Conservation (phyloP, 352 stramenopile species). For the Sclerospora graminicola region DNA sequence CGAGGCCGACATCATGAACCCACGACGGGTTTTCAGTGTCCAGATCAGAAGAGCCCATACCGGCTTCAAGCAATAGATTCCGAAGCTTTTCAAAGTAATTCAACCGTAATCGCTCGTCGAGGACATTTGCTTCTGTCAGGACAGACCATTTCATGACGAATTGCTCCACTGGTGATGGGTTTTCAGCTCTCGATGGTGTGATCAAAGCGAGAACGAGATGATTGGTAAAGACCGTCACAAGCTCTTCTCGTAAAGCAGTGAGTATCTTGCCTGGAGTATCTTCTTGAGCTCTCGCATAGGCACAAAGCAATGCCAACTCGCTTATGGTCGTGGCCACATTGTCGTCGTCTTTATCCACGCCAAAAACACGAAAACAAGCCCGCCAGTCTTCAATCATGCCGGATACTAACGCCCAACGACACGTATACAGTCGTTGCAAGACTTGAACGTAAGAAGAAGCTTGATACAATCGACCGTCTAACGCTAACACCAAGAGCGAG, state of each 20-base stretch:
- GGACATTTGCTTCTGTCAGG: constrained; percentile 14
- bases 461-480: constrained; percentile 43
- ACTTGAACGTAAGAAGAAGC: constrained; percentile 26
- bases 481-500: constrained; percentile 33
- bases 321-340: constrained; percentile 15
- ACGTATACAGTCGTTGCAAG: constrained; percentile 21
- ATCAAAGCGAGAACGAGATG: constrained; percentile 34
- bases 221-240: constrained; percentile 33
- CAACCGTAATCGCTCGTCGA: constrained; percentile 32
- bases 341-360: constrained; percentile 1
- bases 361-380: constrained; percentile 8
- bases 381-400: constrained; percentile 43
- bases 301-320: constrained; percentile 37
- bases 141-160: constrained; percentile 21
- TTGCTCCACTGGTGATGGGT: constrained; percentile 3
- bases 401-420: constrained; percentile 14
- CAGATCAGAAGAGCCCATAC: too few species aligned
- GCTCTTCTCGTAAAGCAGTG: constrained; percentile 30
- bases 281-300: constrained; percentile 26
- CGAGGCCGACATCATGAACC: constrained; percentile 48
- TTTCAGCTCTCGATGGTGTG: constrained; percentile 2
- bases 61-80: constrained; percentile 30
- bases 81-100: constrained; percentile 49
- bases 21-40: too few species aligned
- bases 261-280: constrained; percentile 28